Evolutionary conservation across 352 stramenopile species (phyloP), one percentile per base, ranked within the genome.

Genomic region (Pilasporangium apinafurcum): DNA sequence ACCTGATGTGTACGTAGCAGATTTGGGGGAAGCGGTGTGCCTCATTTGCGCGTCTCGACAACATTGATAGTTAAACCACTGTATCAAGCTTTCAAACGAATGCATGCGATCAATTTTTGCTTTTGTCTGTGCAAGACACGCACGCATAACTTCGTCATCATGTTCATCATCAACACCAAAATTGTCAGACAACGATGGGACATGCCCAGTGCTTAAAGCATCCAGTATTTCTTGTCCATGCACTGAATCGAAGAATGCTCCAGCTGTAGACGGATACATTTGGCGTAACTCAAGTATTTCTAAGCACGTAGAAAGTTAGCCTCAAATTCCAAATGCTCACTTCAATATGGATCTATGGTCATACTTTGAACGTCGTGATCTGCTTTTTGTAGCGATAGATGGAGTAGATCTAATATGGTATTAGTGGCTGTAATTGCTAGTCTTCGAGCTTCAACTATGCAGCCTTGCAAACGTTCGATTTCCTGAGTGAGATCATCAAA

Each of bases 41-140:
- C 53, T 28, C 47, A 71, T 72, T 17, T 75, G 57, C 21, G 47
- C 63, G 2, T 55, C 59, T 21, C 72, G 67, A 37, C 64, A 62
- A 18, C 65, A 68, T 34, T 88, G 76, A 32, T 80, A 86, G 37
- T 84, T 88, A 14, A 88, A 25, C 72, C 72, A 86, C 37, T 83
- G 60, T 9, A 88, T 72, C 12, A 86, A 30, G 42, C 62, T 86
- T 28, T 88, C 73, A 3, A 59, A 75, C 18, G 72, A 63, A 5
- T 65, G 57, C 37, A 73, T 72, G 17, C 39, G 39, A n/a, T 82
- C 63, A 20, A 88, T 53, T 13, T 39, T 34, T 5, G 55, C 54
- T 3, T 66, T 48, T 3, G 57, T 56, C 18, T 68, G 44, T 8
- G 69, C 56, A 1, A 83, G 27, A 2, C 59, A 47, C 1, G 47